Percentiles rank a stretch among this genome's conserved stretches.
These are phyloP conservation scores for Yarrowia sp. DNA, from an alignment of 805 yeast genomes.

Conservation along the genomic window DNA sequence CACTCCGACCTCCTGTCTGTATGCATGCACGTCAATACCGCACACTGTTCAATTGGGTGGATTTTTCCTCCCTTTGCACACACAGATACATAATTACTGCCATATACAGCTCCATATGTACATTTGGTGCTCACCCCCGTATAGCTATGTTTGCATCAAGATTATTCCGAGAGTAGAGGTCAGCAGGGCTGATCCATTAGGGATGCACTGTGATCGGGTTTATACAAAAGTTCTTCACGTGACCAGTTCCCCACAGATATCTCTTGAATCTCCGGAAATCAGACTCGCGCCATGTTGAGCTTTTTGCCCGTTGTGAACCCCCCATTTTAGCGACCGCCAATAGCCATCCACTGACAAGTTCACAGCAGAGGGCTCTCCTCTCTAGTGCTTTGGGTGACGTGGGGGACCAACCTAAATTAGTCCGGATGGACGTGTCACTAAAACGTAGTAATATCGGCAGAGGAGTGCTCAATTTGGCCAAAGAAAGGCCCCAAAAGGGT, in stretches of 20 bases:
- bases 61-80: neutral
- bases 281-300: neutral
- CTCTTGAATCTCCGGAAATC: neutral
- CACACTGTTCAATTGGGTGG: neutral
- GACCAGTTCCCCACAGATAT: neutral
- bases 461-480: neutral
- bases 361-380: neutral
- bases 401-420: slow-evolving; percentile 25
- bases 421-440: slow-evolving; percentile 10
- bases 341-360: neutral
- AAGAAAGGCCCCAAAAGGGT: neutral
- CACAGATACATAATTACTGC: neutral
- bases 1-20: neutral
- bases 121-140: neutral
- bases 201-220: neutral
- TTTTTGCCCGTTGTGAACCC: neutral
- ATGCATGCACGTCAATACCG: slow-evolving; percentile 2
- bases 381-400: neutral
- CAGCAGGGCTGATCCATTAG: neutral
- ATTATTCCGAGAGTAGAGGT: neutral
- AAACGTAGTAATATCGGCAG: neutral
- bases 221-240: no score
- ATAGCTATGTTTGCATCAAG: neutral
- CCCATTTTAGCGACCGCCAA: slow-evolving; percentile 14
- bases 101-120: neutral